These are phyloP conservation scores for Hanseniaspora meyeri DNA, from an alignment of 805 yeast genomes.

Conservation along the genomic window DNA sequence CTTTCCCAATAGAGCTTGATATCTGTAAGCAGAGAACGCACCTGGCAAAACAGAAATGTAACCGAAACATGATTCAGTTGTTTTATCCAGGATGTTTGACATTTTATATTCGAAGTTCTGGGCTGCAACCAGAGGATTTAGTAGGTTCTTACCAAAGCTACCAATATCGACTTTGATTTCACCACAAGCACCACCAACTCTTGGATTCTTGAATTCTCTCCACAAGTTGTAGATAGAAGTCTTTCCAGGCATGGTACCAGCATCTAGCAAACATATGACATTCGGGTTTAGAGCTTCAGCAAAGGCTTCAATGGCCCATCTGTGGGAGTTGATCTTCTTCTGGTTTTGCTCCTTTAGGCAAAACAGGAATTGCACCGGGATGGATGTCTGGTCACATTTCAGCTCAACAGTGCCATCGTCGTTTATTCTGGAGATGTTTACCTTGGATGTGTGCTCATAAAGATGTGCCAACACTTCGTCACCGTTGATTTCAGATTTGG, in stretches of 20 bases:
- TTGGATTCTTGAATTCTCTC: conserved; percentile 67
- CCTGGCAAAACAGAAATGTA: conserved; percentile 92
- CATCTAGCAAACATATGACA: conserved; percentile 75
- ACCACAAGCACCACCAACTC: conserved; percentile 96
- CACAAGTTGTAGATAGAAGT: conserved; percentile 80
- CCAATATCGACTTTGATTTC: conserved; percentile 86
- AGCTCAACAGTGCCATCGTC: conserved; percentile 50
- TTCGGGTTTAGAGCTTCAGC: conserved; percentile 71
- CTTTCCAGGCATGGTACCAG: conserved; percentile 83
- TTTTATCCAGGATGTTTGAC: conserved; percentile 88
- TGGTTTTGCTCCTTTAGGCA: conserved; percentile 83
- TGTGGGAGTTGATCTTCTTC: conserved; percentile 84
- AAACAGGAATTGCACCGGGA: conserved; percentile 79
- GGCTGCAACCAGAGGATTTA: conserved; percentile 87
- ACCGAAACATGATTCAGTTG: conserved; percentile 90
- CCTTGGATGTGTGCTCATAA: conserved; percentile 86
- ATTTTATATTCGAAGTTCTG: conserved; percentile 95
- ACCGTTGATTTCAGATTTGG: conserved; percentile 79
- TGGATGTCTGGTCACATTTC: conserved; percentile 34
- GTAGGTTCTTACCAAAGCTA: conserved; percentile 36
- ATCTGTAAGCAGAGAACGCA: conserved; percentile 90
- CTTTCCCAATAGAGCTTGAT: conserved; percentile 65
- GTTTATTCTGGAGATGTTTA: conserved; percentile 60
- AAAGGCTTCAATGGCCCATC: conserved; percentile 94
- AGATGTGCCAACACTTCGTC: conserved; percentile 73